A percentile compares a stretch with the other conserved stretches of the same genome.
Conservation (phyloP, 352 stramenopile genomes). For the Poterioochromonas sp. region DNA sequence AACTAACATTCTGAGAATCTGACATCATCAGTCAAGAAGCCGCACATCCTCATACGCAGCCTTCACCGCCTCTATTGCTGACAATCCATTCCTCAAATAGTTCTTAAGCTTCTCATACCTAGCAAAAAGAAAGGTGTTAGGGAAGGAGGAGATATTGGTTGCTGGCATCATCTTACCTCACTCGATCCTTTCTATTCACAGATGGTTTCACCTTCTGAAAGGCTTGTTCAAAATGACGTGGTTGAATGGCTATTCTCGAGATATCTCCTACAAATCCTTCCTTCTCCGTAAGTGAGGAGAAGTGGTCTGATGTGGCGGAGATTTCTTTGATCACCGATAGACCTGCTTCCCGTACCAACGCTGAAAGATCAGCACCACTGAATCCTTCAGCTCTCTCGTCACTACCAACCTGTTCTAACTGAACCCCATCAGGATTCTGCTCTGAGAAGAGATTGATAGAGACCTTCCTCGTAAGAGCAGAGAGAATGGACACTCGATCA, state of each 20-base stretch:
- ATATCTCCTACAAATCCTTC: no score
- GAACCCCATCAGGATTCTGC: background rate
- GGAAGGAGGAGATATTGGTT: no score
- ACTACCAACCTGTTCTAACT: background rate
- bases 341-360: constrained; percentile 88
- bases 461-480: background rate
- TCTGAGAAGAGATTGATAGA: no score
- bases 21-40: no score
- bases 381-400: constrained; percentile 56
- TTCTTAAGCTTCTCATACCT: constrained; percentile 1
- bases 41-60: background rate
- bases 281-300: no score
- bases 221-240: background rate
- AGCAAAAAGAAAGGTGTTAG: background rate
- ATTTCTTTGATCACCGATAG: constrained; percentile 72
- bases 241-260: no score
- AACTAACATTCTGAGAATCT: no score
- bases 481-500: constrained; percentile 76
- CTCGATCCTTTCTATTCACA: background rate
- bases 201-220: background rate
- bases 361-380: constrained; percentile 91
- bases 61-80: constrained; percentile 4
- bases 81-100: background rate
- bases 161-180: no score
- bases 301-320: background rate